Base-by-base conservation (phyloP, 768 basidiomycete species). In the Naganishia antarctica region DNA sequence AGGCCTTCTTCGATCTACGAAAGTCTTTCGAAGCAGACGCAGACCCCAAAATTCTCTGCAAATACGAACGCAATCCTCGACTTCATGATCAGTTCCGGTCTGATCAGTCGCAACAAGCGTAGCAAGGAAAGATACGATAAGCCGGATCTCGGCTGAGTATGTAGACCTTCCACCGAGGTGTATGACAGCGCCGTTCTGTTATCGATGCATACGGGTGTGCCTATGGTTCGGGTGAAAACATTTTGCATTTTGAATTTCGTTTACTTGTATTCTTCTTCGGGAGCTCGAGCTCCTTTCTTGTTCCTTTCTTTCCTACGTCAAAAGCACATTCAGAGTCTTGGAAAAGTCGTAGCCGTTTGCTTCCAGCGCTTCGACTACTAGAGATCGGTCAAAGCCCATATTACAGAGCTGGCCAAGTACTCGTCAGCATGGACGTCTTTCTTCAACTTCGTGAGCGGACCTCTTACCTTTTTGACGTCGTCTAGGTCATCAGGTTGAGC, bases 301-400 rank as follows among this genome's bases (percentile, higher is more conserved):
- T 82, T 82, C 28, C 13, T 9, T 18, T 21, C 34, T 25, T 25
- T 45, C 28, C 18, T 53, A 44, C 26, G 63, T 53, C 65, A 93
- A 78, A 64, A 92, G 78, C 67, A 83, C 86, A 74, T 92, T 90
- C 63, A 91, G 78, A 18, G 90, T 87, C 72, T 81, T 84, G 70
- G 81, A 86, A 40, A 94, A 83, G 74, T 92, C 87, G 72, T 94
- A 96, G 61, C 85, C 86, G 73, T 88, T 81, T 63, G 83, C 85
- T 76, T 94, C 93, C 6, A 98, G 81, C 13, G 93, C 91, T 13
- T 82, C 82, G 7, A 97, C 84, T 0, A 90, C 89, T 74, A 92
- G 86, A 16, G 80, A 76, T 44, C 93, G 84, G 66, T 83, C 86
- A 81, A 98, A 97, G 26, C 94, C 94, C 92, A 97, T 96, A 21